Base-by-base conservation (phyloP, 1,139 yeast genomes). In the Lodderomyces theae region DNA sequence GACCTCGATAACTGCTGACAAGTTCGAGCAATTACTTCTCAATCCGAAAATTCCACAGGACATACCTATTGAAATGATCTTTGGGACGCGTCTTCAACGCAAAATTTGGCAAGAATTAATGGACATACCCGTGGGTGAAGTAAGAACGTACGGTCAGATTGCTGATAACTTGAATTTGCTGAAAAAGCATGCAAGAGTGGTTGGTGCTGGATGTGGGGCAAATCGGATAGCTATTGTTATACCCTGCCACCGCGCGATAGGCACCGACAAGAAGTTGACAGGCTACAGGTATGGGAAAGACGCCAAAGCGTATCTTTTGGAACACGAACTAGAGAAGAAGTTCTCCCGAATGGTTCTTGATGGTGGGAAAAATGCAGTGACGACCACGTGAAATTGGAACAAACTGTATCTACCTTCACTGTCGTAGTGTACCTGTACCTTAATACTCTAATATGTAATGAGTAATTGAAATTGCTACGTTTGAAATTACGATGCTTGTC, bases 161-260 rank as follows among this genome's bases (percentile, higher is more conserved):
- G 61, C 62, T 1, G 34, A 35, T 3, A 37, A 45, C 1, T 37
- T 59, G 37, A 43, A 44, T 15, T 44, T 50, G 45, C 31, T 18
- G 32, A 52, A 56, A 1, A 44, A 33, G 1, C 48, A 57, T n/a
- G 46, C 54, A 26, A 44, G 64, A 17, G 62, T 48, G 0, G 44
- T 60, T 12, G 64, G 61, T 2, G 56, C 53, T 42, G 50, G 58
- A 16, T 51, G 57, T 34, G 62, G 61, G 10, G 52, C 61, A 2
- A 60, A 59, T 38, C 47, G 44, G 30, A 46, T 60, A 21, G 61
- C 64, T 2, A 30, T 57, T 19, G 35, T 59, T 3, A 45, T 60
- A 2, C 64, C 64, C 2, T 59, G 64, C 40, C 64, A 60, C 38
- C 45, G 64, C 12, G 63, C 54, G 13, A 36, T 54, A 17, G 49